phyloP scores from a whole-genome alignment of 768 basidiomycete genomes.

The Artomyces pyxidatus region DNA sequence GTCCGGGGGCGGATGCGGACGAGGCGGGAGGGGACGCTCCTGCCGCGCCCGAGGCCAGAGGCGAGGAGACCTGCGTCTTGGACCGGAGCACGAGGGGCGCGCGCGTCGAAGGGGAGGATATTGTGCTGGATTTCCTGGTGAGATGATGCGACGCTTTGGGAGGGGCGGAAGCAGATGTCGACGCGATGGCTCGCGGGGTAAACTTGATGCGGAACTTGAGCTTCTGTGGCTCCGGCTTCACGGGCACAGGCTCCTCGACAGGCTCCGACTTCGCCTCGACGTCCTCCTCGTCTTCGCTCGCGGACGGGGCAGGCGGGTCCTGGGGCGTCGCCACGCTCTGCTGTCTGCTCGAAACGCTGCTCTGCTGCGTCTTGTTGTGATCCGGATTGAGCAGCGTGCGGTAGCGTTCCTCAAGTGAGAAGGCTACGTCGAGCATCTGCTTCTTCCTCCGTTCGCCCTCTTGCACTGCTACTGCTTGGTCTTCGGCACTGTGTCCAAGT shows the following conservation, averaged over 20 bases:
- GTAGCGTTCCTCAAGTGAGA: constrained; percentile 62
- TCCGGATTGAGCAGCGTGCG: constrained; percentile 52
- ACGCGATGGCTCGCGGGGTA: constrained; percentile 30
- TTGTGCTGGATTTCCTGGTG: background rate
- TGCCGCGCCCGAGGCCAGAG: background rate
- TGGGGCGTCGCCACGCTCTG: constrained; percentile 3
- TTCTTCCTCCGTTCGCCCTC: constrained; percentile 44
- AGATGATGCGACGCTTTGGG: background rate
- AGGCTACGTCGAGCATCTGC: constrained; percentile 68
- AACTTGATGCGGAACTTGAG: constrained; percentile 19
- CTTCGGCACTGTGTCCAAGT: background rate
- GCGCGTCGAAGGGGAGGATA: background rate
- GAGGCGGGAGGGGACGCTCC: background rate
- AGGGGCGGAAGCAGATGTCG: constrained; percentile 28
- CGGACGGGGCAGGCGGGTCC: background rate
- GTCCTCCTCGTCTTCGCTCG: constrained; percentile 4
- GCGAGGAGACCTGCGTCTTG: background rate
- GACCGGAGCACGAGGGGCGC: background rate
- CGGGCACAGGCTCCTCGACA: constrained; percentile 1
- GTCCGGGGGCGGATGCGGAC: background rate
- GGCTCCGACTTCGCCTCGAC: constrained; percentile 2
- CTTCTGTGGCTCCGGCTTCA: constrained; percentile 17
- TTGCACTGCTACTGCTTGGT: constrained; percentile 17
- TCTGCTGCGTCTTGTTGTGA: constrained; percentile 10
- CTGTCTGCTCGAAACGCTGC: constrained; percentile 8